Conservation (phyloP, 1,284 basidiomycete species). For the Tilletia setariae region DNA sequence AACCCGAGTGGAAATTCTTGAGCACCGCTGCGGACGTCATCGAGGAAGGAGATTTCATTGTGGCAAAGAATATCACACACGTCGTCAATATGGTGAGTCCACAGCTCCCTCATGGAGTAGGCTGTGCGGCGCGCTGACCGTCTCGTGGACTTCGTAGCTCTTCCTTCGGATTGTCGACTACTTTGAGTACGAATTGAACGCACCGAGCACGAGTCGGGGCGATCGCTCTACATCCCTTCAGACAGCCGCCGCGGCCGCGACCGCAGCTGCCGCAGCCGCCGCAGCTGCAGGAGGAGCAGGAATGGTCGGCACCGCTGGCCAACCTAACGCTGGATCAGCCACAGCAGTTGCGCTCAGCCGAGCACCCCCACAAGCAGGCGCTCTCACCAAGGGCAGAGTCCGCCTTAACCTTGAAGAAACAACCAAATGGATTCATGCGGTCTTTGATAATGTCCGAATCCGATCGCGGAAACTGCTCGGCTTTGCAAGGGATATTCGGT, state of each 20-base stretch:
- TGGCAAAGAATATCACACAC: constrained; percentile 62
- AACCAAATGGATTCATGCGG: constrained; percentile 83
- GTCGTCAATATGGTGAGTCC: constrained; percentile 43
- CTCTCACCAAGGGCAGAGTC: constrained; percentile 31
- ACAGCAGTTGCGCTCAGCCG: not conserved
- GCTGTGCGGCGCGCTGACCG: not conserved
- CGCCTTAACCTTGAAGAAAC: constrained; percentile 76
- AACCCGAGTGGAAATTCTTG: constrained; percentile 93
- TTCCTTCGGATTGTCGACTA: constrained; percentile 77
- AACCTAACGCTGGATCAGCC: not conserved
- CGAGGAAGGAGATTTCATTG: constrained; percentile 80
- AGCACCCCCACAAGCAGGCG: constrained; percentile 29
- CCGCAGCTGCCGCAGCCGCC: not conserved
- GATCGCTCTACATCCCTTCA: not conserved
- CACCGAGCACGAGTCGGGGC: constrained; percentile 59
- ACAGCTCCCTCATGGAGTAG: not conserved
- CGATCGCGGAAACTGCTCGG: constrained; percentile 91
- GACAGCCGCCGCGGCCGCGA: not conserved
- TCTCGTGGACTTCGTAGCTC: constrained; percentile 26
- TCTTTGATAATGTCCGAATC: constrained; percentile 86
- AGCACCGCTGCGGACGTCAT: constrained; percentile 88
- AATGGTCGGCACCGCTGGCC: not conserved
- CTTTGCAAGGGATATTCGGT: constrained; percentile 62
- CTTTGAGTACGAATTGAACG: constrained; percentile 86
- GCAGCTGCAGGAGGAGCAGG: not conserved